A percentile compares a stretch with the other conserved stretches of the same genome.
phyloP scores from a whole-genome alignment of 2,329 filamentous ascomycete species.

The Paecilomyces dactylethromorphus region DNA sequence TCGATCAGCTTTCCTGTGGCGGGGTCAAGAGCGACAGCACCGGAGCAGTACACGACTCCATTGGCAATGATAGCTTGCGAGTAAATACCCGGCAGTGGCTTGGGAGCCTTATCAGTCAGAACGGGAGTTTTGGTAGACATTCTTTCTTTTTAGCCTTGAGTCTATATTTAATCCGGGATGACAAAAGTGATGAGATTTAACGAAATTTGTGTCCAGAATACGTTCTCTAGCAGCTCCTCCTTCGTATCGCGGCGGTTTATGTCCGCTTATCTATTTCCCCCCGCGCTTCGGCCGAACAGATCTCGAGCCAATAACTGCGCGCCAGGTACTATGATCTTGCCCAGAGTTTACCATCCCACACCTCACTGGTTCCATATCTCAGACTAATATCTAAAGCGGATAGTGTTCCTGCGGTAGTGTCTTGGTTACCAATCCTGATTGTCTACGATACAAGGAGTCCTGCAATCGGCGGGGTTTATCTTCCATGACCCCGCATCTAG shows the following conservation, averaged over 20 bases:
- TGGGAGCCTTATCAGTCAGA: slow-evolving; percentile 43
- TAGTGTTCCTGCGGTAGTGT: background rate
- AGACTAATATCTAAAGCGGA: background rate
- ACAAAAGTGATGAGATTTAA: background rate
- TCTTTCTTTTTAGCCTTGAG: background rate
- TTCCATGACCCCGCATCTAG: background rate
- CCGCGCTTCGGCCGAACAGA: background rate
- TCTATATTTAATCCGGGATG: background rate
- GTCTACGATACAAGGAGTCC: background rate
- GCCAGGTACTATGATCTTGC: background rate
- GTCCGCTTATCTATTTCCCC: background rate
- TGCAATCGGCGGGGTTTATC: background rate
- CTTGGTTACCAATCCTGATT: background rate
- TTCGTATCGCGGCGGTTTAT: background rate
- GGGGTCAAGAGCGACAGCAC: slow-evolving; percentile 54
- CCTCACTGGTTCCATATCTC: background rate
- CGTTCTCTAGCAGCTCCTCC: background rate
- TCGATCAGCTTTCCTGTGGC: slow-evolving; percentile 49
- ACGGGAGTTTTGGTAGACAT: slow-evolving; percentile 37
- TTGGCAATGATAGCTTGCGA: slow-evolving; percentile 57
- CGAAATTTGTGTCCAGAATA: background rate
- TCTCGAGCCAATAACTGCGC: background rate
- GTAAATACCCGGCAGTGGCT: slow-evolving; percentile 49
- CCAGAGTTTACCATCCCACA: background rate
- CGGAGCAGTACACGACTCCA: slow-evolving; percentile 66